Conservation (phyloP, 164 flowering plant species). For the Nymphaea colorata region DNA sequence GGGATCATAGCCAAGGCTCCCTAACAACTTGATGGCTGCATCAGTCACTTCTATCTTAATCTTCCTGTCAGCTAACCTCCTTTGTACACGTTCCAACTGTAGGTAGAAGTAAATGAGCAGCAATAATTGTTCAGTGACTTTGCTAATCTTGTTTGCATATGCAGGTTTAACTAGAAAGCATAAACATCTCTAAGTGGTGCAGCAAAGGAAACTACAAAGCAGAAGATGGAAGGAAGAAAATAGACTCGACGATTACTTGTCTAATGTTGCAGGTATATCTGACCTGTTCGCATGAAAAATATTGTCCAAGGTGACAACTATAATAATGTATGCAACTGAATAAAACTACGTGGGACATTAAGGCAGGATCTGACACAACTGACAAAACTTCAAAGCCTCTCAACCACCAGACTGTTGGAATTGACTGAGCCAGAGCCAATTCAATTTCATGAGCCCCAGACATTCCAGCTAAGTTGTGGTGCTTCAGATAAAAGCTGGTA, state of each 20-base stretch:
- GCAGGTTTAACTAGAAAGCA: background rate
- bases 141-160: background rate
- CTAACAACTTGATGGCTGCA: conserved; percentile 66
- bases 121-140: background rate
- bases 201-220: too few species aligned
- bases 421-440: background rate
- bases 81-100: conserved; percentile 87
- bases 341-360: too few species aligned
- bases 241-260: too few species aligned
- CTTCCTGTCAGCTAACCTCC: conserved; percentile 71
- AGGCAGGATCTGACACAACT: too few species aligned
- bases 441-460: background rate
- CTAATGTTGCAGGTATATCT: too few species aligned
- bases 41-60: conserved; percentile 67
- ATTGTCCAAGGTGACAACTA: too few species aligned
- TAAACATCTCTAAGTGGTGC: too few species aligned
- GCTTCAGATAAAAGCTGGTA: background rate
- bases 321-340: too few species aligned
- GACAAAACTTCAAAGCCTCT: background rate
- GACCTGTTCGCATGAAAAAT: too few species aligned
- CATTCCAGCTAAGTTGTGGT: background rate
- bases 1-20: conserved; percentile 86
- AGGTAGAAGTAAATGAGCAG: conserved; percentile 5
- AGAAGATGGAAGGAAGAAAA: too few species aligned
- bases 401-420: background rate